Evolutionary conservation across 2,329 filamentous ascomycete species (phyloP), one percentile per base, ranked within the genome.

Genomic region (Sporothrix humicola): DNA sequence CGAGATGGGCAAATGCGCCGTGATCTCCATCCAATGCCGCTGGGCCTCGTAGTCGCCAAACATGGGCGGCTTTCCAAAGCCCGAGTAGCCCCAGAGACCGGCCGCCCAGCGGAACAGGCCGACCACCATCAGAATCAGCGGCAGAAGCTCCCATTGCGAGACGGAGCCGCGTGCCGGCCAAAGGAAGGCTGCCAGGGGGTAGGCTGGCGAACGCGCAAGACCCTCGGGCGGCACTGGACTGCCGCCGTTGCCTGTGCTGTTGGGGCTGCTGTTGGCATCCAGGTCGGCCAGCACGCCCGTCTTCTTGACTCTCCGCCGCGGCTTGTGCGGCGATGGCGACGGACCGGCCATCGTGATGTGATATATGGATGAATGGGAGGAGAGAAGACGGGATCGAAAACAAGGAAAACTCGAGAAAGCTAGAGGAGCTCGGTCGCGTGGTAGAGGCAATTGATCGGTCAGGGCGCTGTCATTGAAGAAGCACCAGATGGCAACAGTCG

Each of bases 11-110:
- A 99, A 86, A 74, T 97, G 90, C 9, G 90, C 93, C 1, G 96
- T 98, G 77, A 99, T 86, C 80, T 99, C 96, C 95, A 99, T 97
- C 96, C 96, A 99, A 82, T 99, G 96, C 78, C 96, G 87, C 82
- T 99, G 96, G 3, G 97, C 96, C 84, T 99, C 96, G 83, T 97
- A 99, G 82, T 99, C 96, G 77, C 96, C 96, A 80, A 95, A 93
- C 90, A 98, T 94, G 6, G 96, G 96, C 50, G 95, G 95, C 74
- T 89, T 89, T 74, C 91, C 85, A 6, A 50, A 15, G 94, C 93
- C 96, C 78, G 96, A 99, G 82, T 98, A 98, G 73, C 93, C 94
- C 93, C 96, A 98, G 59, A 98, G 86, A 42, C 94, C 92, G 66
- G 94, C 92, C 46, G 93, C 92, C 96, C 96, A 98, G 78, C 96